A percentile compares a stretch with the other conserved stretches of the same genome.
phyloP scores from a whole-genome alignment of 331 rosid genomes.

The Acacia concinna region DNA sequence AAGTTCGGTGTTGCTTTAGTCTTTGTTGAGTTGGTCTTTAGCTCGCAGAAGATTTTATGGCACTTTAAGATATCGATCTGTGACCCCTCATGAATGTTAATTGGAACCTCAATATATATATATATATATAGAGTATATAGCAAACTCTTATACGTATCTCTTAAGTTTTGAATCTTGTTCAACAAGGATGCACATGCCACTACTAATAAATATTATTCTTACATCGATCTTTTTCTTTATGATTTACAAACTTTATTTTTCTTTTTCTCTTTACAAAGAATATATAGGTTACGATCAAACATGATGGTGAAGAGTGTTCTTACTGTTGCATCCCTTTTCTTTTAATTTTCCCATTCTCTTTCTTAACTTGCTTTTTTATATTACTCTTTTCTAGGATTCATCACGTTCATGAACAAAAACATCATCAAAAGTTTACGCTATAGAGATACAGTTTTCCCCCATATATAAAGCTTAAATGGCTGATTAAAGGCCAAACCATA shows the following conservation, averaged over 20 bases:
- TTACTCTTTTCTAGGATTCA: conserved; percentile 32
- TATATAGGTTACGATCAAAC: conserved; percentile 47
- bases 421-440: conserved; percentile 11
- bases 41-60: not conserved
- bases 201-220: conserved; percentile 30
- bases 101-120: conserved; percentile 6
- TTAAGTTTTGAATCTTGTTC: conserved; percentile 34
- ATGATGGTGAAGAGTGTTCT: conserved; percentile 55
- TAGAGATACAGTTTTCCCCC: not conserved
- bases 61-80: conserved; percentile 27
- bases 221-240: conserved; percentile 38
- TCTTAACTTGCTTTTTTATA: conserved; percentile 39
- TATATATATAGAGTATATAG: not conserved
- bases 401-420: conserved; percentile 3
- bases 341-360: conserved; percentile 36
- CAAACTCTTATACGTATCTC: not conserved
- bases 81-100: not conserved
- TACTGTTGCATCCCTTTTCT: conserved; percentile 41
- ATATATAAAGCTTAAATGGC: not conserved
- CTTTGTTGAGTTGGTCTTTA: conserved; percentile 8
- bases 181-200: conserved; percentile 51
- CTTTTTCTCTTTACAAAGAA: conserved; percentile 35
- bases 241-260: conserved; percentile 40
- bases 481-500: not conserved
- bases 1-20: conserved; percentile 37